These are phyloP conservation scores for Amauroascus niger DNA, from an alignment of 2,329 filamentous ascomycete genomes.

Conservation along the genomic window DNA sequence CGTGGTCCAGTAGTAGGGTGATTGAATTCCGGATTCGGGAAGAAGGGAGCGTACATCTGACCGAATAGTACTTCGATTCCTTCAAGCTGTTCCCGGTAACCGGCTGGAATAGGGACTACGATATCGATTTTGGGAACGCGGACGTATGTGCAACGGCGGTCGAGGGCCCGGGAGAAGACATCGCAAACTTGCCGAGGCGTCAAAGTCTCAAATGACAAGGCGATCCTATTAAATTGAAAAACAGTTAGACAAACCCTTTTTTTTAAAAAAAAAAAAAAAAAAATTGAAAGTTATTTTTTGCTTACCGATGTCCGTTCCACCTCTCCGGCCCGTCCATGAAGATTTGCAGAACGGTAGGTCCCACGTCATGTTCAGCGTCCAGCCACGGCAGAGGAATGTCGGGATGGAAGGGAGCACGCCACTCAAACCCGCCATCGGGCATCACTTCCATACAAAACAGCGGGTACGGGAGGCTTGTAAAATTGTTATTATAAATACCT, in stretches of 20 bases:
- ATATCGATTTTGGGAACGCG: conserved; percentile 65
- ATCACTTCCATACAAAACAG: conserved; percentile 91
- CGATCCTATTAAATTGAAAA: conserved; percentile 52
- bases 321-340: conserved; percentile 85
- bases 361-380: conserved; percentile 92
- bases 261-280: conserved; percentile 4
- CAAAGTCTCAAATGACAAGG: conserved; percentile 81
- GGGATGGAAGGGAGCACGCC: conserved; percentile 89
- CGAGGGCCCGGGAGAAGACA: conserved; percentile 68
- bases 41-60: conserved; percentile 51
- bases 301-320: conserved; percentile 66
- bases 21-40: conserved; percentile 49
- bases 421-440: conserved; percentile 73
- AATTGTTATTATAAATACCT: conserved; percentile 99
- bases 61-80: conserved; percentile 52
- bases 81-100: conserved; percentile 80
- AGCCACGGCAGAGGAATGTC: conserved; percentile 86
- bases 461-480: conserved; percentile 83
- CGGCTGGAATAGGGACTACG: conserved; percentile 73
- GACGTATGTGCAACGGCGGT: conserved; percentile 67
- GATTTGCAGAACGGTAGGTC: conserved; percentile 81
- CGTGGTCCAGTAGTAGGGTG: conserved; percentile 28
- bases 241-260: not conserved
- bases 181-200: conserved; percentile 73
- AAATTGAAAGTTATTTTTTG: conserved; percentile 11